These are phyloP conservation scores for Hanseniaspora thailandica DNA, from an alignment of 805 yeast genomes.

Conservation along the genomic window DNA sequence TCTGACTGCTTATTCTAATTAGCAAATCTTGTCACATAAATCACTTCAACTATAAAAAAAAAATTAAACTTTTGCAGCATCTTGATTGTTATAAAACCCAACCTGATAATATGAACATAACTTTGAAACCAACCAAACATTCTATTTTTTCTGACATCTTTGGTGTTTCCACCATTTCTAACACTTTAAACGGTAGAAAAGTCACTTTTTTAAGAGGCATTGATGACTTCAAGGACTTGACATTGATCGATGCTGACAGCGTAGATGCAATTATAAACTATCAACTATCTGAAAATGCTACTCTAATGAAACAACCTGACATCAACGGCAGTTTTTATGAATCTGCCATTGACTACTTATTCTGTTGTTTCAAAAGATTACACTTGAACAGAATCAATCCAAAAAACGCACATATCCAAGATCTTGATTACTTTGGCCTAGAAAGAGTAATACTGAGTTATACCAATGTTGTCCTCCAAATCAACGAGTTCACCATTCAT, in stretches of 20 bases:
- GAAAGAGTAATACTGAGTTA: constrained; percentile 42
- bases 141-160: constrained; percentile 5
- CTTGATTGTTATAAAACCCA: neutral
- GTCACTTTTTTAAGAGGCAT: constrained; percentile 11
- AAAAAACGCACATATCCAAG: constrained; percentile 34
- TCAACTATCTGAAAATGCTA: constrained; percentile 28
- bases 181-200: neutral
- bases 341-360: constrained; percentile 10
- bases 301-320: constrained; percentile 20
- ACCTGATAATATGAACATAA: neutral
- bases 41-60: neutral
- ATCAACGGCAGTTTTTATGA: constrained; percentile 22
- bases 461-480: constrained; percentile 57
- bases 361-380: constrained; percentile 7
- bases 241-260: constrained; percentile 18
- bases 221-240: constrained; percentile 19
- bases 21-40: neutral
- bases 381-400: constrained; percentile 17
- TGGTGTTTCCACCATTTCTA: neutral
- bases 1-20: no score
- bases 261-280: constrained; percentile 25
- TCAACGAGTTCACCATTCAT: constrained; percentile 39
- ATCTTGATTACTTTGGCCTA: constrained; percentile 14
- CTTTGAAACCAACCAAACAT: neutral
- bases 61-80: no score